A percentile compares a stretch with the other conserved stretches of the same genome.
These are phyloP conservation scores for Aspergillus chevalieri DNA, from an alignment of 2,329 filamentous ascomycete genomes.

Conservation along the genomic window DNA sequence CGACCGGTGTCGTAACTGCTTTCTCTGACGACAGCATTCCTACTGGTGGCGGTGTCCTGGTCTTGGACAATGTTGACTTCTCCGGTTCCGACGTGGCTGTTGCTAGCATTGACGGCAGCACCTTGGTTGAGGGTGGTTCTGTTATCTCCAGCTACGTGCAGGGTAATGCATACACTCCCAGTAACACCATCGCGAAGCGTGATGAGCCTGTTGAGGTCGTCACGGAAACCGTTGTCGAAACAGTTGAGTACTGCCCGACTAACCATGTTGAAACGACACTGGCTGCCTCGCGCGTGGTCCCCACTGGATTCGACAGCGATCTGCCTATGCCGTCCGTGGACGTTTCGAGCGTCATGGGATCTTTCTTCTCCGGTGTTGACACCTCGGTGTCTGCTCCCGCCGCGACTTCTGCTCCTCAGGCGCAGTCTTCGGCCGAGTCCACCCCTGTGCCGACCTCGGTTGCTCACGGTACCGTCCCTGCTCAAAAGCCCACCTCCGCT, in stretches of 20 bases:
- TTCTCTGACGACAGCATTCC: conserved; percentile 59
- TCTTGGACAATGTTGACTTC: conserved; percentile 89
- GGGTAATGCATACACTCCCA: conserved; percentile 62
- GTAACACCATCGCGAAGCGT: conserved; percentile 20
- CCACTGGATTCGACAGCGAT: background rate
- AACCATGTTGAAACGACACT: conserved; percentile 5
- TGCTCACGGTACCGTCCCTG: background rate
- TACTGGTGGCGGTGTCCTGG: conserved; percentile 69
- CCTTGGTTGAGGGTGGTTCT: conserved; percentile 63
- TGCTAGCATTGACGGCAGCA: conserved; percentile 49
- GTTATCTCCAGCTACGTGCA: conserved; percentile 70
- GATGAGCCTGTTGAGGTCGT: conserved; percentile 16
- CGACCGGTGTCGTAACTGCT: conserved; percentile 68
- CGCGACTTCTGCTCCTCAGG: conserved; percentile 3
- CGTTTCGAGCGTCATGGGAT: background rate
- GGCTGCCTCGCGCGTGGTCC: background rate
- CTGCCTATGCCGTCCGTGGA: background rate
- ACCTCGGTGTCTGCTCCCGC: conserved; percentile 1
- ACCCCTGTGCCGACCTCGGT: conserved; percentile 4
- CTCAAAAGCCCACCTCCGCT: background rate
- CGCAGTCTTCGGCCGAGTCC: conserved; percentile 5
- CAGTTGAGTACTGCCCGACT: conserved; percentile 18
- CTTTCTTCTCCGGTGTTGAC: background rate
- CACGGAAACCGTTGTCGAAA: conserved; percentile 22
- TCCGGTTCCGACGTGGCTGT: conserved; percentile 63